phyloP scores from a whole-genome alignment of 2,329 filamentous ascomycete species.

The Paraconiothyrium brasiliense region DNA sequence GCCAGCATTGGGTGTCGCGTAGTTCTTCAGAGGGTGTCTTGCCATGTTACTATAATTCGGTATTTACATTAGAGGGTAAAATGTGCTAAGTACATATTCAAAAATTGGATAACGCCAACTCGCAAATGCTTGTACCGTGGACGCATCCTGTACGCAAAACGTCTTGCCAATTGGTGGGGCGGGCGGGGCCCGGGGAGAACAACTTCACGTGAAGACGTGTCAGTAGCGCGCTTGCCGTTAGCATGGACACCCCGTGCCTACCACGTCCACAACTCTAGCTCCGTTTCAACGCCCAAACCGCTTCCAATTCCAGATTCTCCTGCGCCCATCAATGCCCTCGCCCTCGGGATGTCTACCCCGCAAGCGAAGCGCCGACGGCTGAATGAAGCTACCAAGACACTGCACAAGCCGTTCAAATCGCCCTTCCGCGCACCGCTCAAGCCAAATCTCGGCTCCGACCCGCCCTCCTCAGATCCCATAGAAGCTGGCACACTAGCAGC shows the following conservation, averaged over 20 bases:
- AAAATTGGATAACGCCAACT: no score
- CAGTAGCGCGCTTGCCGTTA: constrained; percentile 7
- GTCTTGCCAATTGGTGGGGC: background rate
- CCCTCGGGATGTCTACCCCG: constrained; percentile 56
- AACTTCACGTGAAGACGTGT: constrained; percentile 12
- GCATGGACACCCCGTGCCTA: constrained; percentile 4
- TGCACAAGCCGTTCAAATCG: constrained; percentile 77
- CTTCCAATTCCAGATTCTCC: background rate
- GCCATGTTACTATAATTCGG: no score
- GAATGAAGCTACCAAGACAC: constrained; percentile 64
- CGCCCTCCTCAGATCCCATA: constrained; percentile 37
- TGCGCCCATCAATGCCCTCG: background rate
- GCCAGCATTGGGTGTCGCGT: no score
- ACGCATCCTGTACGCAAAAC: no score
- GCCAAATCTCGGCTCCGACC: constrained; percentile 32
- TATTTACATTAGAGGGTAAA: no score
- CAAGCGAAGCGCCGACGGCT: constrained; percentile 71
- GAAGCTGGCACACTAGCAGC: constrained; percentile 9
- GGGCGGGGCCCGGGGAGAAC: no score
- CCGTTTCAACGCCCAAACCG: background rate
- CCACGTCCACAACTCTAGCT: background rate
- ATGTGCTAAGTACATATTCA: no score
- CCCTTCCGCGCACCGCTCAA: constrained; percentile 64
- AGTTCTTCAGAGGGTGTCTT: no score
- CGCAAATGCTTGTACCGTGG: no score